These are phyloP conservation scores for Monilinia laxa DNA, from an alignment of 2,329 filamentous ascomycete species.

Conservation along the genomic window DNA sequence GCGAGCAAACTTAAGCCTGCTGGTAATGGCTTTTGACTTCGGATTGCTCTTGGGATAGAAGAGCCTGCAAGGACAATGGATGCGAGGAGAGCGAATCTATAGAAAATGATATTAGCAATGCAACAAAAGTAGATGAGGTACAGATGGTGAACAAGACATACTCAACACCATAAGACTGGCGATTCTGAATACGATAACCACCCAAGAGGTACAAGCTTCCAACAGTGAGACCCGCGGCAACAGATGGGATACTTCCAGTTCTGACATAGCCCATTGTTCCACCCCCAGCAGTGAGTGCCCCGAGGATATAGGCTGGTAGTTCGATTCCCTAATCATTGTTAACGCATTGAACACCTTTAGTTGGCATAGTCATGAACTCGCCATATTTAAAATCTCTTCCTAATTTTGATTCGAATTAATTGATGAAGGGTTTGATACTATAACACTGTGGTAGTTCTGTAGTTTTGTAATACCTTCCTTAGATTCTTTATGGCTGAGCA, in stretches of 20 bases:
- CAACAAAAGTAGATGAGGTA: background rate
- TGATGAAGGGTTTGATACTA: constrained; percentile 6
- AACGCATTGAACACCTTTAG: constrained; percentile 7
- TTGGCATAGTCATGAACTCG: constrained; percentile 18
- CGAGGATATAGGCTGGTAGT: constrained; percentile 74
- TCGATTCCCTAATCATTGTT: constrained; percentile 43
- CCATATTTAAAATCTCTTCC: constrained; percentile 33
- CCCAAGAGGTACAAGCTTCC: constrained; percentile 74
- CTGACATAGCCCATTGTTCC: constrained; percentile 83
- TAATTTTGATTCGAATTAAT: background rate
- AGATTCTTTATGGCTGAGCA: background rate
- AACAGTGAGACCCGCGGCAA: constrained; percentile 81
- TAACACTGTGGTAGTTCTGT: background rate
- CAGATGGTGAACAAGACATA: background rate
- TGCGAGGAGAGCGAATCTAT: constrained; percentile 72
- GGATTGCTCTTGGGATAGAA: constrained; percentile 83
- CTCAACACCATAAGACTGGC: constrained; percentile 79
- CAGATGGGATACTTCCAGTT: constrained; percentile 82
- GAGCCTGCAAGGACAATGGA: constrained; percentile 81
- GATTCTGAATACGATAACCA: constrained; percentile 74
- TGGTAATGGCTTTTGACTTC: constrained; percentile 79
- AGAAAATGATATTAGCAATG: constrained; percentile 7
- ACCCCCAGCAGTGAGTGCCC: constrained; percentile 78
- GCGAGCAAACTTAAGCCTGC: constrained; percentile 76
- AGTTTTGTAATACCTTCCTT: background rate